Percentiles rank a stretch among this genome's conserved stretches.
These are phyloP conservation scores for Backusella liffmaniae DNA, from an alignment of 192 early-diverging fungal species.

Conservation along the genomic window DNA sequence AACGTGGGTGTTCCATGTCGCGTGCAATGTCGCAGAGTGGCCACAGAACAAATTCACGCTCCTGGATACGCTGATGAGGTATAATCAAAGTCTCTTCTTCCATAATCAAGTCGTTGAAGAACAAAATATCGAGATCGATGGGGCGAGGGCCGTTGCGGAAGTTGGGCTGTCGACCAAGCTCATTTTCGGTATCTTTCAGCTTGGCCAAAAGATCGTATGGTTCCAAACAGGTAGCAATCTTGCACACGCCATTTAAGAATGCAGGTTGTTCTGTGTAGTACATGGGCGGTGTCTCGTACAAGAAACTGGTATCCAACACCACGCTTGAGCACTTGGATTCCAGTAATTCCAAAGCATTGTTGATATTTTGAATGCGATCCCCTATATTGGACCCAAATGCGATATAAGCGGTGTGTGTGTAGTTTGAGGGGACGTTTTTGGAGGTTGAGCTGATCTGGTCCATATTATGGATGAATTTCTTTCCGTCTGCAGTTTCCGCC, in stretches of 20 bases:
- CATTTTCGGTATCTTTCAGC: constrained; percentile 83
- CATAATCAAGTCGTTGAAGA: constrained; percentile 79
- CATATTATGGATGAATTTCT: constrained; percentile 1
- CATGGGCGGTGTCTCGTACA: constrained; percentile 98
- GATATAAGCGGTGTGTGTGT: constrained; percentile 68
- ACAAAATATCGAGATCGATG: constrained; percentile 97
- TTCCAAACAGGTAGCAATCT: constrained; percentile 75
- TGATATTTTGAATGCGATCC: constrained; percentile 76
- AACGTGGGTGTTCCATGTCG: constrained; percentile 83
- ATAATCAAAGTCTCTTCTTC: constrained; percentile 70
- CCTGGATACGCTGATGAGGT: constrained; percentile 85
- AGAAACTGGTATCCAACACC: constrained; percentile 88
- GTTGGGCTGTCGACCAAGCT: constrained; percentile 69
- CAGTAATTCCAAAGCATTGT: constrained; percentile 62
- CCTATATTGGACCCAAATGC: constrained; percentile 93
- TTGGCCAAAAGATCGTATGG: constrained; percentile 71
- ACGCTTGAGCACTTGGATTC: constrained; percentile 39
- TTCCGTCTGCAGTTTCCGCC: constrained; percentile 28
- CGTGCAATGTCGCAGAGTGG: constrained; percentile 94
- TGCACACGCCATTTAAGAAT: constrained; percentile 89
- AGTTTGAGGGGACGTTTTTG: constrained; percentile 35
- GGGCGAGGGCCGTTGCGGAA: constrained; percentile 85
- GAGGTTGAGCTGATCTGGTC: neutral
- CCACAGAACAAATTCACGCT: constrained; percentile 93
- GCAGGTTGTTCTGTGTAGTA: constrained; percentile 88